Conservation (phyloP, 208 protist genomes). For the Trypanosoma congolense region DNA sequence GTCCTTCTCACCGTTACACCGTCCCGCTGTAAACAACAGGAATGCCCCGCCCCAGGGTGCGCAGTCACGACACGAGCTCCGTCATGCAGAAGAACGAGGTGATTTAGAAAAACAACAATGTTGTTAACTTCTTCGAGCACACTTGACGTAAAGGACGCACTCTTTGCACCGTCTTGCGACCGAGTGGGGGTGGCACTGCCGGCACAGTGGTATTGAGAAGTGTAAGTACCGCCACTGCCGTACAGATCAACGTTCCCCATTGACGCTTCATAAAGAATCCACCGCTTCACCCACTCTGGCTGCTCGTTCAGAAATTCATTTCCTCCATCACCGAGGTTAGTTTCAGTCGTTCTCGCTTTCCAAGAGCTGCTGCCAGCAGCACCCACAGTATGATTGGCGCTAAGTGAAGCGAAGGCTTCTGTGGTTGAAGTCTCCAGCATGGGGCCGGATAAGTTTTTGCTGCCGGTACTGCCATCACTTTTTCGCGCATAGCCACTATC, state of each 20-base stretch:
- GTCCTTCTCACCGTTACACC: neutral
- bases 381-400: too few species aligned
- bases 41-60: neutral
- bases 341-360: too few species aligned
- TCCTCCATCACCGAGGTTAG: constrained; percentile 1
- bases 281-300: constrained; percentile 75
- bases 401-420: too few species aligned
- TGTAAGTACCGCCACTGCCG: constrained; percentile 16
- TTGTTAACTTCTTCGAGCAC: constrained; percentile 20
- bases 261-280: constrained; percentile 81
- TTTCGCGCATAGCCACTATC: too few species aligned
- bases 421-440: too few species aligned
- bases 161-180: neutral
- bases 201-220: neutral
- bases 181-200: neutral
- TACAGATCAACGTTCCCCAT: constrained; percentile 78
- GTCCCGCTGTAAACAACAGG: neutral
- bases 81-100: constrained; percentile 34
- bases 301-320: constrained; percentile 13
- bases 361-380: too few species aligned
- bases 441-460: too few species aligned
- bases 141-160: neutral
- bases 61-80: neutral
- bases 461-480: too few species aligned
- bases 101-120: constrained; percentile 25